phyloP scores from a whole-genome alignment of 2,329 filamentous ascomycete genomes.

The Colletotrichum liaoningense region DNA sequence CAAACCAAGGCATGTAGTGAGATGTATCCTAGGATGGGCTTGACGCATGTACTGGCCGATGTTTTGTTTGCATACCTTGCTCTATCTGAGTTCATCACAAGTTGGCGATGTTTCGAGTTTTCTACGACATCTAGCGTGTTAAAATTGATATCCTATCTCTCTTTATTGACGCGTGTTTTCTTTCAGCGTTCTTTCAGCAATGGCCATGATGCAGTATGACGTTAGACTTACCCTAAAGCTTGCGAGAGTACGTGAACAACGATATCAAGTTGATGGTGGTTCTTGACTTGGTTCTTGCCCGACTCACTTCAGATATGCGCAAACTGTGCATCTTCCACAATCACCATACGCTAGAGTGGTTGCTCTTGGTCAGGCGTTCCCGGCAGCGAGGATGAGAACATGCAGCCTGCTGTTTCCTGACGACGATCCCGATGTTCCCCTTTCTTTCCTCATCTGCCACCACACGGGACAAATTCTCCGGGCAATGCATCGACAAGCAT shows the following conservation, averaged over 20 bases:
- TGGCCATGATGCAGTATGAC: not conserved
- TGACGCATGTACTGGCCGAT: not conserved
- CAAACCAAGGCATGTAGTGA: constrained; percentile 44
- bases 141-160: constrained; percentile 7
- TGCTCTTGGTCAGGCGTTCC: not conserved
- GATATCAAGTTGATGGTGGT: not conserved
- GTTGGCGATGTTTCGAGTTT: not conserved
- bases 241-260: not conserved
- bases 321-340: not conserved
- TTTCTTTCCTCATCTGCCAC: too few relatives aligned
- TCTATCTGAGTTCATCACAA: not conserved
- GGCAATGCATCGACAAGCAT: not conserved
- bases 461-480: too few relatives aligned
- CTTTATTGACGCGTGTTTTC: not conserved
- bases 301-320: not conserved
- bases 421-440: not conserved
- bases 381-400: not conserved
- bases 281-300: not conserved
- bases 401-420: not conserved
- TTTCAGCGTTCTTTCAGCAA: not conserved
- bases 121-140: not conserved
- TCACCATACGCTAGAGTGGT: not conserved
- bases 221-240: not conserved
- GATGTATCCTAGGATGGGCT: not conserved
- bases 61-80: not conserved